These are phyloP conservation scores for Eimeria mitis DNA, from an alignment of 169 alveolate species.

Conservation along the genomic window DNA sequence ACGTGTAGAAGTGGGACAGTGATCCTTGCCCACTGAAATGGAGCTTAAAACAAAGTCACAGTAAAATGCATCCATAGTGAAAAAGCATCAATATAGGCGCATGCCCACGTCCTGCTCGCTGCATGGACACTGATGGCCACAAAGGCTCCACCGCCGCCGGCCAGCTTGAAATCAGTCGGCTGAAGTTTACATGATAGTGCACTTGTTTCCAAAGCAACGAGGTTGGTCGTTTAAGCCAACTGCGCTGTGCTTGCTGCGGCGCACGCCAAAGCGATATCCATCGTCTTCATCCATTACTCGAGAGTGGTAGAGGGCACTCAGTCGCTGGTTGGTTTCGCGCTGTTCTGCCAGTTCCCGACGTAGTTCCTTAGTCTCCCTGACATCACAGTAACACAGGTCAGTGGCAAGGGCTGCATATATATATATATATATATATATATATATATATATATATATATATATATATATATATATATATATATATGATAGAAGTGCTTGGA, in stretches of 20 bases:
- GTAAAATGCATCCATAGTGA: background rate
- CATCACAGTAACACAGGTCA: background rate
- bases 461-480: background rate
- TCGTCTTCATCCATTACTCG: slow-evolving; percentile 58
- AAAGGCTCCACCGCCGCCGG: background rate
- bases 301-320: slow-evolving; percentile 65
- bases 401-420: background rate
- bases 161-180: background rate
- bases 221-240: slow-evolving; percentile 60
- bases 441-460: too few species aligned
- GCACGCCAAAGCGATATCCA: slow-evolving; percentile 52
- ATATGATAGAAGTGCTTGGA: background rate
- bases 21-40: background rate
- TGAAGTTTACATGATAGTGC: slow-evolving; percentile 35
- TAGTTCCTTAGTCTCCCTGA: slow-evolving; percentile 71
- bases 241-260: slow-evolving; percentile 74
- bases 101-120: background rate
- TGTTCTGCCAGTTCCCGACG: slow-evolving; percentile 76
- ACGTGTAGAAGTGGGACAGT: background rate
- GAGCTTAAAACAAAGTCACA: background rate
- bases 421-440: too few species aligned
- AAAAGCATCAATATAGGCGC: background rate
- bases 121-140: background rate
- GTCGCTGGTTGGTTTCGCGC: slow-evolving; percentile 64
- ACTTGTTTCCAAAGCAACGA: slow-evolving; percentile 59